Base-by-base conservation (phyloP, 2,329 filamentous ascomycete species). In the Orbilia oligospora region DNA sequence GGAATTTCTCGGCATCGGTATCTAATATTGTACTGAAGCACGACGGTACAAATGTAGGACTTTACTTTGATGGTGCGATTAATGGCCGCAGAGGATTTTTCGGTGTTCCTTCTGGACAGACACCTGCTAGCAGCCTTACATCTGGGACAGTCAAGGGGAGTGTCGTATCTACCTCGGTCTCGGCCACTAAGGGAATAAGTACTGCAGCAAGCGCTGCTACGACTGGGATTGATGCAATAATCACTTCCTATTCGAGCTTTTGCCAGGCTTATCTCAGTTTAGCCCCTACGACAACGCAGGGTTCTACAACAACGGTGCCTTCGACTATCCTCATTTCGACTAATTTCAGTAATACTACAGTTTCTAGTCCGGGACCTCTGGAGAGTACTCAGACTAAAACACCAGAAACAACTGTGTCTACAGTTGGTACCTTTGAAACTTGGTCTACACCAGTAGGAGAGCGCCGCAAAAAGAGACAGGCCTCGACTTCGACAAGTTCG, bases 221-320 rank as follows among this genome's bases (percentile, higher is more conserved):
- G 10, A 55, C 51, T 4, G 24, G 24, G 12, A 55, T 55, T 6
- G 51, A 55, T 18, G 51, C 51, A 5, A 36, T 55, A 5, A 36
- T 55, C 18, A 55, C 51, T 0, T 55, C 51, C 2, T 55, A 55
- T 6, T 55, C 51, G n/a, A 55, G 51, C n/a, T 55, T 55, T n/a
- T 55, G 51, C 12, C 24, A 55, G n/a, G 51, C 51, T 18, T 55
- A 55, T 20, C 27, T 55, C 16, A 36, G 27, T 10, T 12, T 55
- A 33, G 2, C 12, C 4, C 1, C 51, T 36, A 33, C 51, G 0
- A 18, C 27, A 18, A 55, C 51, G 27, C 4, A n/a, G 24, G 22
- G 20, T 55, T 36, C 27, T 33, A 36, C 51, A 16, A 55, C 51
- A 4, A 55, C 51, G 16, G 51, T 36, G 1, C 14, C 51, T 36